Base-by-base conservation (phyloP, 768 basidiomycete genomes). In the Trametes punicea region DNA sequence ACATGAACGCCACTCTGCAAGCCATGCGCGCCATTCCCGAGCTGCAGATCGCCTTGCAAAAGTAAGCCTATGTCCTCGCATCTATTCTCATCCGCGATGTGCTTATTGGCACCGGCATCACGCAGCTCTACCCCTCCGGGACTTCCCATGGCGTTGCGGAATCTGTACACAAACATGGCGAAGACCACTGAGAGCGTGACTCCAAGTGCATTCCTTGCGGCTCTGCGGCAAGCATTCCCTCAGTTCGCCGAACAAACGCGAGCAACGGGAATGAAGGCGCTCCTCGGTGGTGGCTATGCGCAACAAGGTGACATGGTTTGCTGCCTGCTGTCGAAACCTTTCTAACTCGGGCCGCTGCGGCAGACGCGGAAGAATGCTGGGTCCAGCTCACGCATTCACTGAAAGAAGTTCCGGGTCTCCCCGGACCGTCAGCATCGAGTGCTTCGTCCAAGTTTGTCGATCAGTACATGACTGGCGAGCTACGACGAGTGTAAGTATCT, bases 1-100 rank as follows among this genome's bases (percentile, higher is more conserved):
- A 99, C 73, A 93, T 98, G 88, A 98, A 96, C 68, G 85, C 97
- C 1, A 93, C 91, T 2, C 76, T 98, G 1, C 97, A 99, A 74
- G 87, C 90, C n/a, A 80, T 99, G 59, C 88, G 93, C 21, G 85
- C 90, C 3, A 87, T 99, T 46, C 94, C 95, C 2, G 93, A 97
- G 64, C 80, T 99, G 4, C 87, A 89, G 65, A 68, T 77, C 1
- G 89, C 91, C 0, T 77, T 98, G 20, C 70, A 70, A 64, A 71
- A 73, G 82, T 88, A 67, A 61, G 81, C 30, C n/a, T 70, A 23
- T n/a, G 26, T 21, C n/a, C 38, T 30, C 40, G 45, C 23, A 46
- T 25, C 47, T 16, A 25, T 18, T 33, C 23, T 16, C 44, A 36
- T 13, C 52, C 18, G n/a, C 31, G 18, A 44, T 44, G 15, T 20